Conservation (phyloP, 352 stramenopile genomes). For the Pythium sukuiense region DNA sequence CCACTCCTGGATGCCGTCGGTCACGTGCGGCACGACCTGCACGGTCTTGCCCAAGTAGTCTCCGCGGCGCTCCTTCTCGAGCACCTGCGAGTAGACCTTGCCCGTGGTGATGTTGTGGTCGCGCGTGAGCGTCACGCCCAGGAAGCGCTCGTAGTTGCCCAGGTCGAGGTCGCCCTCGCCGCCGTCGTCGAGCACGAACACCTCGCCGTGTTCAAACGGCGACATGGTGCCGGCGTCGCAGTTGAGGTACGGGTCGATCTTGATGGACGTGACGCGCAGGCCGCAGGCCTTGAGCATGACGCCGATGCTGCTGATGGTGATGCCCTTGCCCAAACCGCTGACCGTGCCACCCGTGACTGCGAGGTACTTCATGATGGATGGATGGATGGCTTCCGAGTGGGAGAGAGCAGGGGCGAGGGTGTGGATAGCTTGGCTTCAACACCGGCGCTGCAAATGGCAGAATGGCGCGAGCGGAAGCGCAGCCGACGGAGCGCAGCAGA, state of each 20-base stretch:
- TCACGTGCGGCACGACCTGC: slow-evolving; percentile 97
- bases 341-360: slow-evolving; percentile 98
- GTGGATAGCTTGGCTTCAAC: slow-evolving; percentile 22
- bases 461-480: slow-evolving; percentile 10
- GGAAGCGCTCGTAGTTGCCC: slow-evolving; percentile 99
- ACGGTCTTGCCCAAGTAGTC: slow-evolving; percentile 99
- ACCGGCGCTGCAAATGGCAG: slow-evolving; percentile 21
- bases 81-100: slow-evolving; percentile 97
- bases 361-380: slow-evolving; percentile 95
- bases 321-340: slow-evolving; percentile 98
- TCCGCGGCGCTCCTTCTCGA: slow-evolving; percentile 94
- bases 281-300: slow-evolving; percentile 96
- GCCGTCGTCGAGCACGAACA: slow-evolving; percentile 98
- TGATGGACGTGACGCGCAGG: slow-evolving; percentile 96
- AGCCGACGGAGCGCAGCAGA: neutral
- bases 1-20: slow-evolving; percentile 94
- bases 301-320: slow-evolving; percentile 98
- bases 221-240: slow-evolving; percentile 98
- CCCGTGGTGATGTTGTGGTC: slow-evolving; percentile 99
- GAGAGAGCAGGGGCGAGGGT: slow-evolving; percentile 12
- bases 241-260: slow-evolving; percentile 99
- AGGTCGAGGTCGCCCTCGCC: slow-evolving; percentile 97
- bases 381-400: neutral
- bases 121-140: slow-evolving; percentile 93
- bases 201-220: slow-evolving; percentile 96